These are phyloP conservation scores for Botrytis sinoallii DNA, from an alignment of 2,329 filamentous ascomycete species.

Conservation along the genomic window DNA sequence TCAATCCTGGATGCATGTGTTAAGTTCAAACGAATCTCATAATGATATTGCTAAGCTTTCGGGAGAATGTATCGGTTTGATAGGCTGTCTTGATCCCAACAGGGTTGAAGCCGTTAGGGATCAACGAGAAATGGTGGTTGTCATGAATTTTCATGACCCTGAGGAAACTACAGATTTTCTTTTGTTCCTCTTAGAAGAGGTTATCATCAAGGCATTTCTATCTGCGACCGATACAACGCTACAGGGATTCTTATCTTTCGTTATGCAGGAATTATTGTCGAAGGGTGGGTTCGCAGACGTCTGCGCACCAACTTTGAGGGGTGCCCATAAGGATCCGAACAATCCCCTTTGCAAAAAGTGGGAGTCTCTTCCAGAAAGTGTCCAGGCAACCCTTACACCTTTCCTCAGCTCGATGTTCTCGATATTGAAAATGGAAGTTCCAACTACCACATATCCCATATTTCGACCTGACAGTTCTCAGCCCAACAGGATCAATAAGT, in stretches of 20 bases:
- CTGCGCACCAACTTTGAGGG: conserved; percentile 32
- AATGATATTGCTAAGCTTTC: conserved; percentile 68
- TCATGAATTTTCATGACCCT: conserved; percentile 78
- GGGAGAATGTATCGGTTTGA: conserved; percentile 78
- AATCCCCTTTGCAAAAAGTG: conserved; percentile 69
- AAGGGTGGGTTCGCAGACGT: conserved; percentile 69
- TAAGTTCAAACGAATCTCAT: conserved; percentile 70
- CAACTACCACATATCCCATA: conserved; percentile 69
- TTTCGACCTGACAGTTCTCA: conserved; percentile 50
- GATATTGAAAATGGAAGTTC: conserved; percentile 55
- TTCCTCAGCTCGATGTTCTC: conserved; percentile 83
- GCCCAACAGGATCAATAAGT: conserved; percentile 65
- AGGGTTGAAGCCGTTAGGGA: conserved; percentile 76
- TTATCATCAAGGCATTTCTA: conserved; percentile 86
- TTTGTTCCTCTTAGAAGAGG: conserved; percentile 78
- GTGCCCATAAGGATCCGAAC: conserved; percentile 43
- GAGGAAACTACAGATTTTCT: conserved; percentile 84
- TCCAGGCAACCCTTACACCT: conserved; percentile 79
- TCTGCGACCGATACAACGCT: conserved; percentile 83
- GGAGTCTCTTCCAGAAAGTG: conserved; percentile 70
- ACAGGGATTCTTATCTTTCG: conserved; percentile 89
- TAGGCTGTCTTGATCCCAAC: conserved; percentile 91
- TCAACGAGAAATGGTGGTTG: conserved; percentile 77
- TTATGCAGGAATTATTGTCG: conserved; percentile 86
- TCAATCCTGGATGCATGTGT: conserved; percentile 82